These are phyloP conservation scores for Vitis rotundifolia DNA, from an alignment of 164 flowering plant genomes.

Conservation along the genomic window DNA sequence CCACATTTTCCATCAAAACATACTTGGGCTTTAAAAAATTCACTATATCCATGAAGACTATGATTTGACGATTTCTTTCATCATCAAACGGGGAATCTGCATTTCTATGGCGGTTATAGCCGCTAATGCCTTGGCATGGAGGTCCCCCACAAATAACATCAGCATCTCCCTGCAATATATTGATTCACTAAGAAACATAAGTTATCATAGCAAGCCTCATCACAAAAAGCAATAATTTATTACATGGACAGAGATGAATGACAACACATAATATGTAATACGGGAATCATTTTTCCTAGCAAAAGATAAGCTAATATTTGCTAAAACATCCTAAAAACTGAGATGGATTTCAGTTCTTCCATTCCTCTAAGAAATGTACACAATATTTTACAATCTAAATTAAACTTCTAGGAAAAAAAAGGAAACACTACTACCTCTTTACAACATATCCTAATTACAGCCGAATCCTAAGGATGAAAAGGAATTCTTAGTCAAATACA, in stretches of 20 bases:
- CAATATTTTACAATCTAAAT: no score
- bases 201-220: not conserved
- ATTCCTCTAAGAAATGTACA: no score
- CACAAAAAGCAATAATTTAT: not conserved
- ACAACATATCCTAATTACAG: no score
- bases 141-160: constrained; percentile 62
- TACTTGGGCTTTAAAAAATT: constrained; percentile 53
- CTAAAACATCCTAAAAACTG: no score
- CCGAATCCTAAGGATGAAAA: no score
- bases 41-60: constrained; percentile 64
- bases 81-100: constrained; percentile 51
- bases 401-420: no score
- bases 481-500: no score
- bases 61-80: constrained; percentile 57
- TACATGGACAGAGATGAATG: not conserved
- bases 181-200: not conserved
- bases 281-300: not conserved
- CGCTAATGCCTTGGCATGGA: constrained; percentile 27
- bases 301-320: no score
- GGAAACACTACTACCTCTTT: no score
- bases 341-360: no score
- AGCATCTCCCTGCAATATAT: constrained; percentile 54
- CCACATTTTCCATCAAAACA: constrained; percentile 67
- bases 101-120: constrained; percentile 54
- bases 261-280: not conserved